Conservation (phyloP, 2,329 filamentous ascomycete genomes). For the Alternaria conjuncta region DNA sequence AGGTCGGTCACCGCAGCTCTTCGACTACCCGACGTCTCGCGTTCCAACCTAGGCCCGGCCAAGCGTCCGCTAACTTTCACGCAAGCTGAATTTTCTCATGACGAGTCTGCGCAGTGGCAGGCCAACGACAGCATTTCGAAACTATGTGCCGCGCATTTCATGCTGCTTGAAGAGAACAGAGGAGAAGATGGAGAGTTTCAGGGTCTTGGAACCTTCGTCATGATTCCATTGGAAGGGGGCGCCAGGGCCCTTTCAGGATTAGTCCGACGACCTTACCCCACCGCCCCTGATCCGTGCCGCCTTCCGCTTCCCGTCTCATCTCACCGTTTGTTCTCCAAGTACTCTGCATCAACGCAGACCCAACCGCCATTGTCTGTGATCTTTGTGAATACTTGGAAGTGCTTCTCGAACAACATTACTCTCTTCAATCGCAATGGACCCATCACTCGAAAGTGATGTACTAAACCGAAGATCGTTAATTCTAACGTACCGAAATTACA, state of each 20-base stretch:
- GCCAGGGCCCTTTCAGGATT: background rate
- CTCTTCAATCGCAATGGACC: background rate
- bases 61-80: background rate
- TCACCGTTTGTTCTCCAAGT: background rate
- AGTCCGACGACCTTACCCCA: background rate
- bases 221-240: background rate
- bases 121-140: background rate
- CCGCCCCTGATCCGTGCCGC: background rate
- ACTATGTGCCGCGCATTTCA: background rate
- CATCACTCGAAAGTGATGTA: background rate
- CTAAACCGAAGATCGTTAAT: background rate
- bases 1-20: background rate
- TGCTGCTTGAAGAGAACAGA: background rate
- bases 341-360: background rate
- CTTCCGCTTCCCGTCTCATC: background rate
- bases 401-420: background rate
- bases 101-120: background rate
- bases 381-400: background rate
- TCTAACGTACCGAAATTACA: background rate
- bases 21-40: background rate
- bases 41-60: background rate
- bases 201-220: background rate
- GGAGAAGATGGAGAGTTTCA: background rate
- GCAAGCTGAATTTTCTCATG: background rate
- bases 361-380: background rate